phyloP scores from a whole-genome alignment of 2,329 filamentous ascomycete genomes.

The Stagonosporopsis chrysanthemi region DNA sequence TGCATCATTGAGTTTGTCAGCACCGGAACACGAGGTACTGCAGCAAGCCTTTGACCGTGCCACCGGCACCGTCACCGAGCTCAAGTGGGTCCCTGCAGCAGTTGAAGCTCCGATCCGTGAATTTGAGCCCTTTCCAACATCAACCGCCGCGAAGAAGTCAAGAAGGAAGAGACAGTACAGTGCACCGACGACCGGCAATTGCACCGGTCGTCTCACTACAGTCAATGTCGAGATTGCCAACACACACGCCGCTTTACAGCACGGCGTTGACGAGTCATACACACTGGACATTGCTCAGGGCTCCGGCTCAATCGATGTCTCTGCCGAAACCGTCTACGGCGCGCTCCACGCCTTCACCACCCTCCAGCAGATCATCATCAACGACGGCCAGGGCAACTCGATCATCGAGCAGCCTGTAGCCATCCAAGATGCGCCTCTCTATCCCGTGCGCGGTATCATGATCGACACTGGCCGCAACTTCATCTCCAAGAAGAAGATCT shows the following conservation, averaged over 20 bases:
- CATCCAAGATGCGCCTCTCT: slow-evolving; percentile 60
- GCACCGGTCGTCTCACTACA: slow-evolving; percentile 47
- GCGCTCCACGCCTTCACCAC: slow-evolving; percentile 65
- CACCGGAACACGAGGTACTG: slow-evolving; percentile 47
- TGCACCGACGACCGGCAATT: slow-evolving; percentile 27
- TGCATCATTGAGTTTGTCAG: slow-evolving; percentile 50
- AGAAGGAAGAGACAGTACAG: slow-evolving; percentile 36
- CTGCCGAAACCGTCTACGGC: slow-evolving; percentile 61
- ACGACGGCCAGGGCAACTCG: slow-evolving; percentile 53
- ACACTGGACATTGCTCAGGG: slow-evolving; percentile 54
- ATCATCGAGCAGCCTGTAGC: slow-evolving; percentile 62
- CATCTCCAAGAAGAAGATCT: slow-evolving; percentile 59
- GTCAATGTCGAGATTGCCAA: slow-evolving; percentile 59
- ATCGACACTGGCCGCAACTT: slow-evolving; percentile 64
- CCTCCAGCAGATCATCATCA: slow-evolving; percentile 64
- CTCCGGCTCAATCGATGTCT: slow-evolving; percentile 55
- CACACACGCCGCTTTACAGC: slow-evolving; percentile 58
- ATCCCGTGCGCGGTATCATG: slow-evolving; percentile 64
- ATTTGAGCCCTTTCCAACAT: slow-evolving; percentile 61
- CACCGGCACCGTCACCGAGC: slow-evolving; percentile 55
- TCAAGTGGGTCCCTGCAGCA: slow-evolving; percentile 64
- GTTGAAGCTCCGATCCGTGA: slow-evolving; percentile 60
- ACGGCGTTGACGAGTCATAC: slow-evolving; percentile 66
- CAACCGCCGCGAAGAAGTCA: slow-evolving; percentile 31
- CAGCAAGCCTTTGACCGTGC: slow-evolving; percentile 60